Evolutionary conservation across 2,329 filamentous ascomycete species (phyloP).

Genomic region (Monosporascus sp.): DNA sequence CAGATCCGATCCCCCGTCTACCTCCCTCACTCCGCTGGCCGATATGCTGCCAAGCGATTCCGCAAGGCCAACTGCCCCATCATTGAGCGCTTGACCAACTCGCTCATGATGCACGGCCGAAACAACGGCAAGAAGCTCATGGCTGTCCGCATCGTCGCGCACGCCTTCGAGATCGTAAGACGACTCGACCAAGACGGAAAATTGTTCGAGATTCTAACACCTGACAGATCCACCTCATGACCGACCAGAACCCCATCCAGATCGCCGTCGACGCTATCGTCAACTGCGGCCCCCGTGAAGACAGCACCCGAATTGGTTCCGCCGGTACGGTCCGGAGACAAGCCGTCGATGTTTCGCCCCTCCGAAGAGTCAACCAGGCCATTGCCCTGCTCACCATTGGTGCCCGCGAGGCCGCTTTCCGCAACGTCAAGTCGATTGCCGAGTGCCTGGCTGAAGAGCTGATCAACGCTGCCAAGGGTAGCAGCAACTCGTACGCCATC

Average conservation of each 20-base stretch:
- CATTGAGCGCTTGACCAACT: conserved; percentile 99
- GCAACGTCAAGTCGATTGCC: conserved; percentile 99
- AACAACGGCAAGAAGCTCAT: conserved; percentile 99
- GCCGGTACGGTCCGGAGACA: conserved; percentile 99
- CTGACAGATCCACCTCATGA: conserved; percentile 98
- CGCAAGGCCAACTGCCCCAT: conserved; percentile 99
- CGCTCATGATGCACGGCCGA: conserved; percentile 99
- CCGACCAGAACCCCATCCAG: conserved; percentile 99
- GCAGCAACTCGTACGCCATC: conserved; percentile 99
- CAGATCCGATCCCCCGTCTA: conserved; percentile 99
- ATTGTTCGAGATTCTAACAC: conserved; percentile 12
- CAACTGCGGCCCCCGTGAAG: conserved; percentile 99
- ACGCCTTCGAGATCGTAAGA: conserved; percentile 99
- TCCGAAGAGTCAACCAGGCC: conserved; percentile 99
- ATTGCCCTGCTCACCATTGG: conserved; percentile 98
- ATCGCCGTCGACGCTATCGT: conserved; percentile 98
- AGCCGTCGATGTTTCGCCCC: conserved; percentile 99
- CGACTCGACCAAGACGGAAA: conserved; percentile 6
- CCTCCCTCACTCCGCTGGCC: conserved; percentile 96
- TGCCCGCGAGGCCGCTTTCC: conserved; percentile 97
- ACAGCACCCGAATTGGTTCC: conserved; percentile 98
- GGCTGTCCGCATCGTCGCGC: conserved; percentile 98
- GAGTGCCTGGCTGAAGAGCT: conserved; percentile 99
- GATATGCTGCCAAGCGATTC: conserved; percentile 99
- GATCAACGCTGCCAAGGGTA: conserved; percentile 99